Evolutionary conservation across 805 yeast genomes (phyloP), one percentile per base, ranked within the genome.

Genomic region (Pichia exigua): DNA sequence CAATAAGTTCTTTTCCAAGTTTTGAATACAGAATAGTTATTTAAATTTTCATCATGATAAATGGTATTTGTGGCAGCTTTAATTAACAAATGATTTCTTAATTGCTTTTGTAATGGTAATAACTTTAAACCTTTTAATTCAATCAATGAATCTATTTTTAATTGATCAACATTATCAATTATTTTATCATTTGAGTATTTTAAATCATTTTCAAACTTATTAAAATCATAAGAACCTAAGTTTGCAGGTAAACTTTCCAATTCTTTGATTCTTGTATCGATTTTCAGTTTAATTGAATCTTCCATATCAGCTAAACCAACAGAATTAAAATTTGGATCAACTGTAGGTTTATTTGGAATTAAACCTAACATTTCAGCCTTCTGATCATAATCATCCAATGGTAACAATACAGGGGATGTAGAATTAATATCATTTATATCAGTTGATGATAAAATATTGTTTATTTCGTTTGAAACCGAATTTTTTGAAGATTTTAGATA

Each of bases 1-100:
- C 82, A 82, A 52, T 80, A 76, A 0, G 87, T 78, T 62, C 95
- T 73, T 60, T 82, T 83, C 47, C 88, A 87, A 44, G 85, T 82
- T 58, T 78, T 71, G 2, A 84, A 76, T 46, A 77, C 71, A 5
- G 87, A 77, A 50, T 79, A 74, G 45, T 73, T 72, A 47, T 75
- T 75, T 52, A 85, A 66, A 40, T 70, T 68, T 7, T 79, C 78
- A 53, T 76, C 73, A 48, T 72, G 70, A 56, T 77, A 77, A 59
- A 84, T 84, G 7, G 85, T 50, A 76, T 60, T 55, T 10, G 65
- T 56, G 22, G 66, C 59, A 3, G 61, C 53, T 38, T 61, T 59
- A 38, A 63, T 65, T n/a, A 85, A 65, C 22, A 87, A 63, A 55
- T 73, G 75, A 61, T 82, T 83, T 63, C 88, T 82, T 48, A 85